Conservation (phyloP, 2,329 filamentous ascomycete species). For the Teratosphaeria nubilosa region DNA sequence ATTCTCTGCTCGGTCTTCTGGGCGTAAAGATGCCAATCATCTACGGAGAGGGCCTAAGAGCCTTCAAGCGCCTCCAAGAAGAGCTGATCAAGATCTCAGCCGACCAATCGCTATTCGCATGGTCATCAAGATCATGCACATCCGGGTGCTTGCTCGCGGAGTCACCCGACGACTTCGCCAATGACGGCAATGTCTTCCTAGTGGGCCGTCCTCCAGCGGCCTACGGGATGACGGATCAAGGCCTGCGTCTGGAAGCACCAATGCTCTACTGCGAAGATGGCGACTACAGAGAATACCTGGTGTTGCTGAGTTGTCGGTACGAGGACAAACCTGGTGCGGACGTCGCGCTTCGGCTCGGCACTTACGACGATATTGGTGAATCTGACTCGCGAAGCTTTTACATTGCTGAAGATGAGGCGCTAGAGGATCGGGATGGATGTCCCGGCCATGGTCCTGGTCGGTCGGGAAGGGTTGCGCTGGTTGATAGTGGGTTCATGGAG, state of each 20-base stretch:
- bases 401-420: background rate
- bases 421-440: no score
- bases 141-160: background rate
- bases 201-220: background rate
- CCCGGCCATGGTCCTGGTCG: background rate
- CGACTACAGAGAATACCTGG: background rate
- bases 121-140: constrained; percentile 2
- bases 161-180: background rate
- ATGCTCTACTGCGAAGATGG: background rate
- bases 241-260: background rate
- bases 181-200: background rate
- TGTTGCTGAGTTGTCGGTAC: background rate
- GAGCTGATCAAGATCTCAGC: constrained; percentile 7
- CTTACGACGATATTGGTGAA: background rate
- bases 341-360: background rate
- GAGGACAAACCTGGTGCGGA: background rate
- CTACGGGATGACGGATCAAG: background rate
- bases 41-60: constrained; percentile 26
- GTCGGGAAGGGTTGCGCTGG: background rate
- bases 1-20: constrained; percentile 25
- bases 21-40: constrained; percentile 34
- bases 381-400: background rate
- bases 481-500: background rate
- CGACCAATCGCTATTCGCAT: constrained; percentile 15
- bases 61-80: constrained; percentile 11